These are phyloP conservation scores for Pulveroboletus sp. DNA, from an alignment of 768 basidiomycete species.

Conservation along the genomic window DNA sequence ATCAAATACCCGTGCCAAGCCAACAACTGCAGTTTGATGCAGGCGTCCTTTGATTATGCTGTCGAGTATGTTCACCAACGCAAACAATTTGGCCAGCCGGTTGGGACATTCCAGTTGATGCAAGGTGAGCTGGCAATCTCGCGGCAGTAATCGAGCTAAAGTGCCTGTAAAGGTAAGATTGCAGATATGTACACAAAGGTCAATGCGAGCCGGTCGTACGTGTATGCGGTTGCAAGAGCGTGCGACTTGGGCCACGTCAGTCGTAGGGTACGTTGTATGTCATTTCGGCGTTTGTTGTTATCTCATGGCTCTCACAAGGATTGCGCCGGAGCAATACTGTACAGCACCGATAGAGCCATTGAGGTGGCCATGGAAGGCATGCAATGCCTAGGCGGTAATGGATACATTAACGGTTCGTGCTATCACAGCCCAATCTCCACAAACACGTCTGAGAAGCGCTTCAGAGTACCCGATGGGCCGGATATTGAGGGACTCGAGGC, in stretches of 20 bases:
- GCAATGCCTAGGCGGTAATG: conserved; percentile 94
- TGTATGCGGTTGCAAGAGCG: conserved; percentile 89
- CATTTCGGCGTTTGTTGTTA: neutral
- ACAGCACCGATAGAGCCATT: conserved; percentile 88
- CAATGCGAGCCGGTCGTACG: conserved; percentile 84
- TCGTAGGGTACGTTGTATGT: conserved; percentile 54
- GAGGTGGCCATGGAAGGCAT: conserved; percentile 90
- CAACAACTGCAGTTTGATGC: conserved; percentile 65
- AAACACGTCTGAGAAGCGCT: neutral
- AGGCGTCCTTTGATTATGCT: conserved; percentile 87
- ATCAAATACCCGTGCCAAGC: conserved; percentile 2
- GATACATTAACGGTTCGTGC: conserved; percentile 84
- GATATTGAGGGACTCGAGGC: conserved; percentile 78
- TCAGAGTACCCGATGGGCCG: conserved; percentile 89
- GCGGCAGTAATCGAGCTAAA: neutral
- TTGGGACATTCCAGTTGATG: conserved; percentile 94
- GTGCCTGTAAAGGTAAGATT: conserved; percentile 57
- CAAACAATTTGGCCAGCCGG: conserved; percentile 83
- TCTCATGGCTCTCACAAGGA: conserved; percentile 53
- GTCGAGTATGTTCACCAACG: conserved; percentile 91
- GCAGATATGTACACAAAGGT: conserved; percentile 96
- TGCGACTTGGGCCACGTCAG: conserved; percentile 81
- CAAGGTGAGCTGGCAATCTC: conserved; percentile 58
- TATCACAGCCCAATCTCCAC: neutral
- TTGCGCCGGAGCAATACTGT: conserved; percentile 92